Evolutionary conservation across 2,329 filamentous ascomycete species (phyloP), one percentile per base, ranked within the genome.

Genomic region (Apiospora aurea): DNA sequence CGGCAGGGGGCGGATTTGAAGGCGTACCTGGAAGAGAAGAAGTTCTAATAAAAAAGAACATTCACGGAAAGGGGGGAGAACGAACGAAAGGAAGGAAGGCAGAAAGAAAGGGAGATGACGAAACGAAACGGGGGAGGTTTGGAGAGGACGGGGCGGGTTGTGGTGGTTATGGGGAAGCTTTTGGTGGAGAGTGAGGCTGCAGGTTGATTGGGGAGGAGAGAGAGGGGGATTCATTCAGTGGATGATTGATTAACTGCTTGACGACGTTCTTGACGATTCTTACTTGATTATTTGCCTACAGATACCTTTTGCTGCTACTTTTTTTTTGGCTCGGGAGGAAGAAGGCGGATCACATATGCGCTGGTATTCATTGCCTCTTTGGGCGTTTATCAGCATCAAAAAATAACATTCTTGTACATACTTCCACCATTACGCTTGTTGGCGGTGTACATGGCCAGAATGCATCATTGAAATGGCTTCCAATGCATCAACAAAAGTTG

Each of bases 251-350:
- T 21, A 46, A 46, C 44, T 18, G 7, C 14, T 47, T 47, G 44
- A 47, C 21, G 44, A 47, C 44, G 44, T 47, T 29, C 51, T 57
- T 57, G 51, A 18, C 51, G 26, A 57, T 29, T 57, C 26, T 18
- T 57, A 34, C 18, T 57, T 38, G 34, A 38, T 38, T 38, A 34
- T 57, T 29, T 57, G 16, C 16, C 51, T 34, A 34, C 51, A 34
- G 26, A 57, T 57, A 57, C 51, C 51, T 57, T 57, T 57, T 57
- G 51, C 26, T 57, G 34, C 51, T 57, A n/a, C n/a, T n/a, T n/a
- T n/a, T n/a, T 57, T 51, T 57, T 57, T 47, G 1, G 51, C 26
- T 8, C 51, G 51, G 26, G 5, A 29, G 26, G 29, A 34, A 26
- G n/a, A 5, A 51, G 49, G n/a, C 49, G 49, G 26, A 51, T 51